phyloP scores from a whole-genome alignment of 352 stramenopile species.

The Peronospora farinosa region DNA sequence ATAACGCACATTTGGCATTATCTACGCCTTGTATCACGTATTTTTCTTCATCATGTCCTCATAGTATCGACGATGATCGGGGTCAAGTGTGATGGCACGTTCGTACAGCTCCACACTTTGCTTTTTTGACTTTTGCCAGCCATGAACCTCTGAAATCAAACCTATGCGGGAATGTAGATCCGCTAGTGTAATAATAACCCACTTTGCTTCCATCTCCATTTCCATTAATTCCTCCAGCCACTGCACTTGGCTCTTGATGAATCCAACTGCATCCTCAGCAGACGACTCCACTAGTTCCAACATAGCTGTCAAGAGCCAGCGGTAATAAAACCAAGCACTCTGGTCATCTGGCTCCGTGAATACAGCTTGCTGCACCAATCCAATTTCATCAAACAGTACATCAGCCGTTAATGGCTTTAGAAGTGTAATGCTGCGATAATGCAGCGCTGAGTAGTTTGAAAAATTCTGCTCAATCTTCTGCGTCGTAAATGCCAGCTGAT shows the following conservation, averaged over 20 bases:
- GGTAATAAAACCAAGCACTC: constrained; percentile 97
- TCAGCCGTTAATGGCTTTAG: constrained; percentile 43
- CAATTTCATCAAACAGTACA: constrained; percentile 67
- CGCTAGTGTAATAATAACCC: constrained; percentile 61
- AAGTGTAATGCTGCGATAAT: constrained; percentile 58
- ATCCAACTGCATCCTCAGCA: constrained; percentile 32
- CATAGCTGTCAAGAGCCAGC: constrained; percentile 87
- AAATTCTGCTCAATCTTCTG: constrained; percentile 97
- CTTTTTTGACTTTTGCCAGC: constrained; percentile 28
- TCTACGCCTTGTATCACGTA: not conserved
- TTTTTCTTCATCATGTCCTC: constrained; percentile 39
- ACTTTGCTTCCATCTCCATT: constrained; percentile 75
- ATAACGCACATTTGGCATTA: no score
- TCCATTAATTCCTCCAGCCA: constrained; percentile 78
- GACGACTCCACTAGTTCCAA: constrained; percentile 44
- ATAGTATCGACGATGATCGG: constrained; percentile 59
- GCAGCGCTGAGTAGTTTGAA: constrained; percentile 94
- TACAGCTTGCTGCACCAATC: constrained; percentile 89
- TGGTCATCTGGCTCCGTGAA: constrained; percentile 99
- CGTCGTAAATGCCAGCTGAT: constrained; percentile 92
- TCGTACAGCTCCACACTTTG: constrained; percentile 47
- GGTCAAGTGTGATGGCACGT: constrained; percentile 40
- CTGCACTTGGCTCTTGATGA: constrained; percentile 64
- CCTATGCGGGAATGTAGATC: constrained; percentile 40
- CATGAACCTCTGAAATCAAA: constrained; percentile 18